Percentiles rank a stretch among this genome's conserved stretches.
These are phyloP conservation scores for Alternaria postmessia DNA, from an alignment of 2,329 filamentous ascomycete genomes.

Conservation along the genomic window DNA sequence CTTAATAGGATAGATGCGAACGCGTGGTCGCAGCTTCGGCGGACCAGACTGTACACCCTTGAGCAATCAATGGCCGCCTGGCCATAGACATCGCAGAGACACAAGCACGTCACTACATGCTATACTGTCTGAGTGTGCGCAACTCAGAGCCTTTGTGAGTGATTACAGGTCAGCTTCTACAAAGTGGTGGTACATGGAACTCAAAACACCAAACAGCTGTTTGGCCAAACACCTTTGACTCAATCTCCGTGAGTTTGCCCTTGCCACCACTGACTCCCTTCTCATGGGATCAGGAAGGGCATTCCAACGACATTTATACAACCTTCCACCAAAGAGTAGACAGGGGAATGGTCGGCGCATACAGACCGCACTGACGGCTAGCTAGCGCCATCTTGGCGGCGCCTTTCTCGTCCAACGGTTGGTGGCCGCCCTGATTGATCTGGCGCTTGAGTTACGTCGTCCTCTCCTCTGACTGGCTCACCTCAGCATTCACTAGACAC, in stretches of 20 bases:
- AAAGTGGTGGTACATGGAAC: background rate
- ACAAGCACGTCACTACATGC: slow-evolving; percentile 2
- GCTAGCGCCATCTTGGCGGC: slow-evolving; percentile 19
- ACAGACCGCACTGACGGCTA: slow-evolving; percentile 11
- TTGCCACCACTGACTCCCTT: background rate
- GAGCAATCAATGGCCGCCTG: background rate
- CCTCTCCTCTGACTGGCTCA: slow-evolving; percentile 39
- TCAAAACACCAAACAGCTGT: background rate
- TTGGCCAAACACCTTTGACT: background rate
- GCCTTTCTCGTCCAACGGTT: slow-evolving; percentile 28
- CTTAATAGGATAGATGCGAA: slow-evolving; percentile 1
- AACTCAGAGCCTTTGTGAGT: background rate
- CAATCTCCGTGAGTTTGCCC: background rate
- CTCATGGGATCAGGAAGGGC: background rate
- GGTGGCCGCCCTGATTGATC: slow-evolving; percentile 25
- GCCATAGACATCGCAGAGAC: background rate
- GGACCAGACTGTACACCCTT: background rate
- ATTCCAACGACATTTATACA: background rate
- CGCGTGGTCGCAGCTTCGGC: slow-evolving; percentile 1
- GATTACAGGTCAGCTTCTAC: background rate
- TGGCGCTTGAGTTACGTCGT: slow-evolving; percentile 34
- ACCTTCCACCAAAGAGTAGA: background rate
- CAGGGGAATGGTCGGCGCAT: slow-evolving; percentile 16
- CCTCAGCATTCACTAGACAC: slow-evolving; percentile 36
- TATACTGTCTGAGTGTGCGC: background rate